Base-by-base conservation (phyloP, 2,329 filamentous ascomycete species). In the Fusarium sp. region DNA sequence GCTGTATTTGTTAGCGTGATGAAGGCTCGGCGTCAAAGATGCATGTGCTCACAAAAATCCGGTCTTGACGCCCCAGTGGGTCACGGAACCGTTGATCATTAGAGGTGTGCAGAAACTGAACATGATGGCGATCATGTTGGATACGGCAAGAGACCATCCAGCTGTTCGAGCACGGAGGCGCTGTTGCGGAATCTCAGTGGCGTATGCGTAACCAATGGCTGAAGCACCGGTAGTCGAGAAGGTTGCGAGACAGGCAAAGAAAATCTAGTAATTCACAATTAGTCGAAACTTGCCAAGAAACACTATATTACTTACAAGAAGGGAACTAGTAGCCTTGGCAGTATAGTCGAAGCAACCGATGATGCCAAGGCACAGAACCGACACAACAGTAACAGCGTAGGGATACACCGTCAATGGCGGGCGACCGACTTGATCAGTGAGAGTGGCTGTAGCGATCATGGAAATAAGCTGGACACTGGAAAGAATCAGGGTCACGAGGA, bases 41-140 rank as follows among this genome's bases (percentile, higher is more conserved):
- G 66, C 84, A 8, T n/a, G n/a, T 2, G 57, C 71, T 66, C 37
- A 72, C 84, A 86, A 86, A 61, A 85, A 86, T 0, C 84, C 85
- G 0, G 84, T 86, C 70, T 84, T 85, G 3, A 85, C 82, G 7
- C 84, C 84, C 84, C 85, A 86, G n/a, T 82, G 43, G 10, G 43
- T 70, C 0, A 68, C 67, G 0, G 58, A 54, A 8, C 80, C 82
- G 48, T 85, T 85, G 63, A 86, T 85, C 84, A 86, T 86, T 10
- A 85, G 59, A 1, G 84, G 85, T 0, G 84, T 86, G 64, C 81
- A 83, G 76, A 86, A 86, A 62, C 81, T 85, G 63, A 86, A 85
- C 81, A 86, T 84, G 68, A 85, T 84, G 13, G 79, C 82, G 13
- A 86, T 75, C 32, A 81, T 58, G 58, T 85, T 85, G 1, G 84